Base-by-base conservation (phyloP, 2,329 filamentous ascomycete genomes). In the Chaetomium olivaceum region DNA sequence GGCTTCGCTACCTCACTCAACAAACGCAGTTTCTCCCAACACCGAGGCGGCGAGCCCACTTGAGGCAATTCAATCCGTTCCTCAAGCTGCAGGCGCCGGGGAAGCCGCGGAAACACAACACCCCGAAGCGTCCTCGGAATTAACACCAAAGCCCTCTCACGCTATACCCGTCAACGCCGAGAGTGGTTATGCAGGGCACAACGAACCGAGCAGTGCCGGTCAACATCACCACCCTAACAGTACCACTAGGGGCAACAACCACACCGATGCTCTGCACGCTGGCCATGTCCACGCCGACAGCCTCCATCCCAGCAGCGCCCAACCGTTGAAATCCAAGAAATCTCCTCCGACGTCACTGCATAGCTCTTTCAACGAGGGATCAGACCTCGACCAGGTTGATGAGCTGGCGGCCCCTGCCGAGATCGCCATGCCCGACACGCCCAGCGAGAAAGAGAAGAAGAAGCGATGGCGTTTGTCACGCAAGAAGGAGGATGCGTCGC, bases 331-430 rank as follows among this genome's bases (percentile, higher is more conserved):
- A 69, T 87, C 89, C 0, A 87, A 87, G 68, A 84, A 85, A 66
- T 96, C 92, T 0, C 91, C 91, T 0, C 87, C 91, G 0, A 87
- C 89, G 2, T 96, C 93, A 0, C 82, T 93, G 65, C 87, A 91
- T 71, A 94, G 92, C 31, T 87, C 85, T 0, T 87, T 88, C 69
- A 95, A 94, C 27, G 93, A 96, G 70, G 87, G 89, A 25, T 96
- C 92, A 0, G 93, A 97, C 74, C 75, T 88, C 33, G 93, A 96
- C 68, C 88, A 90, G 67, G 77, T 83, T 11, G 91, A 93, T 31
- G 90, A 92, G 36, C 71, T 77, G 0, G 72, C 74, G 3, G 50
- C 27, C 12, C 56, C 29, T 23, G 71, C 55, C 11, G 63, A 64
- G 50, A 57, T 58, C 19, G 27, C 66, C 14, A 58, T 62, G 12